These are phyloP conservation scores for Pistacia vera DNA, from an alignment of 345 rosid genomes.

Conservation along the genomic window DNA sequence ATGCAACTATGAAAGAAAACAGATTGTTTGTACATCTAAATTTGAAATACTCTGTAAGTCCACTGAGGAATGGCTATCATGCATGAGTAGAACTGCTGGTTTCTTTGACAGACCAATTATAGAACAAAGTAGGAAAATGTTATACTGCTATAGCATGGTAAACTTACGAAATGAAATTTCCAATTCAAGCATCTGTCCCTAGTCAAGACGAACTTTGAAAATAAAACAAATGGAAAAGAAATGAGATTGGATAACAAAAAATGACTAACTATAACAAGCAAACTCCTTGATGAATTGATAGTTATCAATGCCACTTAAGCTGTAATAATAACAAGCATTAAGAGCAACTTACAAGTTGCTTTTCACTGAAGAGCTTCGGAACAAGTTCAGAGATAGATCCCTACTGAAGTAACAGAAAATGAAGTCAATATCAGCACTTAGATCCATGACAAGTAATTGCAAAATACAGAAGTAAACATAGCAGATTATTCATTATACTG, in stretches of 20 bases:
- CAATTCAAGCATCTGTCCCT: neutral
- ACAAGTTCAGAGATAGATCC: constrained; percentile 68
- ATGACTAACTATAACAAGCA: neutral
- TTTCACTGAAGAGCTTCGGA: constrained; percentile 43
- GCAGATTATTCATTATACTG: constrained; percentile 7
- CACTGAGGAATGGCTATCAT: neutral
- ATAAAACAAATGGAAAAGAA: neutral
- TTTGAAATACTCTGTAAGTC: neutral
- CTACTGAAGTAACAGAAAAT: constrained; percentile 27
- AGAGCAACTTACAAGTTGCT: constrained; percentile 47
- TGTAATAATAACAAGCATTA: neutral
- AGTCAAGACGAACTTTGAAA: neutral
- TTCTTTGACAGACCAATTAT: neutral
- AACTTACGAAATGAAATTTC: neutral
- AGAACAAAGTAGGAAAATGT: neutral
- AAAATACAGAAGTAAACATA: neutral
- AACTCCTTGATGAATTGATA: neutral
- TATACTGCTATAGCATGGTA: neutral
- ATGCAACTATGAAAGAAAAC: neutral
- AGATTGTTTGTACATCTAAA: neutral
- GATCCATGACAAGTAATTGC: neutral
- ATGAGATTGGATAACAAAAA: neutral
- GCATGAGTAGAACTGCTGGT: neutral
- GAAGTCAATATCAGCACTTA: constrained; percentile 13
- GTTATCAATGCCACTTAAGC: neutral